Evolutionary conservation across 1,284 basidiomycete genomes (phyloP), one percentile per base, ranked within the genome.

Genomic region (Cryptococcus sp.): DNA sequence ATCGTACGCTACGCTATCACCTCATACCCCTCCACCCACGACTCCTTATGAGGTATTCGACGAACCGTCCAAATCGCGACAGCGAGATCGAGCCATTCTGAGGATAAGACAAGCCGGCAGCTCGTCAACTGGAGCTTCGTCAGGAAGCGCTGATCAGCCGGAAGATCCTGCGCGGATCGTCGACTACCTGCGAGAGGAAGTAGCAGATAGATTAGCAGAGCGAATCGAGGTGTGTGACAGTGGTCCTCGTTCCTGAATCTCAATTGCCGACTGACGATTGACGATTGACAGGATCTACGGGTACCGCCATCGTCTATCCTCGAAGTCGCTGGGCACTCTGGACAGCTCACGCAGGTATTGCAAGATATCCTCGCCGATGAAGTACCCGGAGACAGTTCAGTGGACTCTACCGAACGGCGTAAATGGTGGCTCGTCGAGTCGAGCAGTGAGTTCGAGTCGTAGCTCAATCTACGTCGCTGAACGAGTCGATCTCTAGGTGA

Each of bases 291-390:
- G 92, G 95, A 99, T 75, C 89, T 99, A 64, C 94, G 92, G 79
- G 84, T 88, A 42, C 87, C 85, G 43, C 96, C 94, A 68, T 81
- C 83, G 48, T 84, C 85, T 1, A 82, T 99, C 20, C 81, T 99
- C 16, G 96, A 99, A 78, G 81, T 98, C 22, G 91, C 93, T 1
- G 87, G 91, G n/a, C 94, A 95, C n/a, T 83, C 95, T 1, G 95
- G 95, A 1, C 91, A 94, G 78, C 86, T 99, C 65, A 86, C 92
- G 1, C 91, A 89, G 72, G 81, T 94, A 35, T 73, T 99, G 38
- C 91, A 93, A 68, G 78, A 82, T 4, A 81, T 86, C 48, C 87
- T 86, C 62, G 70, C 71, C 3, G 86, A 88, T 1, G 80, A 85
- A 68, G 91, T 89, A 72, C 82, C 90, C 47, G 5, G 60, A 50